A percentile compares a stretch with the other conserved stretches of the same genome.
These are phyloP conservation scores for Solanum hybrid DNA, from an alignment of 305 asterid genomes.

Conservation along the genomic window DNA sequence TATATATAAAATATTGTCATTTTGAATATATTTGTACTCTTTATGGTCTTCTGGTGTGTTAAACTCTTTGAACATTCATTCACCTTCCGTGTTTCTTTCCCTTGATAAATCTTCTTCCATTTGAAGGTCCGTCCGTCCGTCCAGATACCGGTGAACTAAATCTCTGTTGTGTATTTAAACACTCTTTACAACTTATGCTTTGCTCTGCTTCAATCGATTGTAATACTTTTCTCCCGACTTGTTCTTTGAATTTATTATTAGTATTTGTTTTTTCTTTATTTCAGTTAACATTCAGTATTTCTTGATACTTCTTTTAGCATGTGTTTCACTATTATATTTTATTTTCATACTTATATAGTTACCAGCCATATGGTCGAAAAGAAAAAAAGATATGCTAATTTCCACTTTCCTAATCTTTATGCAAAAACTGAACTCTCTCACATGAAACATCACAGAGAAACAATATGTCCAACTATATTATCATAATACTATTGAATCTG, in stretches of 20 bases:
- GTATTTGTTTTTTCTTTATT: not conserved
- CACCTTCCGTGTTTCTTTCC: not conserved
- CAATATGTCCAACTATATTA: not conserved
- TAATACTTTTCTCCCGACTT: not conserved
- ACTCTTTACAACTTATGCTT: not conserved
- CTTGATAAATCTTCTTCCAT: not conserved
- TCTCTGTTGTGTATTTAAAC: not conserved
- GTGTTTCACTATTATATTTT: not conserved
- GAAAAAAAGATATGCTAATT: not conserved
- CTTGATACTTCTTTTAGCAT: not conserved
- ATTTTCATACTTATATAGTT: not conserved
- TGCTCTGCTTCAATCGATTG: not conserved
- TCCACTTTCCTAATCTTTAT: not conserved
- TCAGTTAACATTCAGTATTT: not conserved
- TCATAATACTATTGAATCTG: not conserved
- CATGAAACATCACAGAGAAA: not conserved
- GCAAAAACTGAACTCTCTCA: not conserved
- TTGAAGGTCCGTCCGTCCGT: not conserved
- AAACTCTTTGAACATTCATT: not conserved
- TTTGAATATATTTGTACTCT: not conserved
- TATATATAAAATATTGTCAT: not conserved
- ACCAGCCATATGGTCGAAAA: not conserved
- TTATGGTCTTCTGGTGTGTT: not conserved
- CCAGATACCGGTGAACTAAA: not conserved
- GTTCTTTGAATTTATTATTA: not conserved